phyloP scores from a whole-genome alignment of 2,329 filamentous ascomycete genomes.

The Fusarium avenaceum region DNA sequence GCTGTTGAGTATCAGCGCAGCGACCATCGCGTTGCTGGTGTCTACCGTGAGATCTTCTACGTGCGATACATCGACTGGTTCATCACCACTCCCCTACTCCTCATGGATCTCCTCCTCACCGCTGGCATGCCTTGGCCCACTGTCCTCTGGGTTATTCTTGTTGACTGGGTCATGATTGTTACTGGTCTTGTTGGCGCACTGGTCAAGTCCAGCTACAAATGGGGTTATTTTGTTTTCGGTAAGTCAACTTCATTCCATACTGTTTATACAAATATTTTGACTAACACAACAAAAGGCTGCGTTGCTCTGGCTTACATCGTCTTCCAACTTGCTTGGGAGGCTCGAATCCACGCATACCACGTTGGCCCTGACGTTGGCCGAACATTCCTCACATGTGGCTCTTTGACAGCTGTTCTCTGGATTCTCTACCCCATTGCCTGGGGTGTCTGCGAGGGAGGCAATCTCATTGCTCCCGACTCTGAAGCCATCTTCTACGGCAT shows the following conservation, averaged over 20 bases:
- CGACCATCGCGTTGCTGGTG: conserved; percentile 57
- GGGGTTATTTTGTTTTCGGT: conserved; percentile 68
- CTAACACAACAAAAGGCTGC: conserved; percentile 48
- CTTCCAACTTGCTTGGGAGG: conserved; percentile 57
- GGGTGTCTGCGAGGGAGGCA: conserved; percentile 66
- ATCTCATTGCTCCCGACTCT: conserved; percentile 69
- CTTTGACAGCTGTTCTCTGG: conserved; percentile 67
- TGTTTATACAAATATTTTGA: fast-evolving
- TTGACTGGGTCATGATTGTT: conserved; percentile 62
- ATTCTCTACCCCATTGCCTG: conserved; percentile 70
- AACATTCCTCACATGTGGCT: conserved; percentile 69
- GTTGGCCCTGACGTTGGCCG: conserved; percentile 67
- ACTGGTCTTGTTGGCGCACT: conserved; percentile 63
- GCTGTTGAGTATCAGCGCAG: conserved; percentile 66
- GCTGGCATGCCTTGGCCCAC: conserved; percentile 67
- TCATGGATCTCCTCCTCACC: conserved; percentile 73
- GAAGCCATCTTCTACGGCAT: conserved; percentile 78
- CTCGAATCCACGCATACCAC: conserved; percentile 63
- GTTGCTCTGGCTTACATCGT: conserved; percentile 62
- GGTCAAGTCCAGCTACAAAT: conserved; percentile 65
- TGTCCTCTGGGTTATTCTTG: conserved; percentile 62
- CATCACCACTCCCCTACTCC: conserved; percentile 73
- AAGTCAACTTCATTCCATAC: fast-evolving
- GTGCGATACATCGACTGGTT: conserved; percentile 65
- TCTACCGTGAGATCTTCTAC: conserved; percentile 70